Conservation (phyloP, 116 monocot species). For the Posidonia oceanica region DNA sequence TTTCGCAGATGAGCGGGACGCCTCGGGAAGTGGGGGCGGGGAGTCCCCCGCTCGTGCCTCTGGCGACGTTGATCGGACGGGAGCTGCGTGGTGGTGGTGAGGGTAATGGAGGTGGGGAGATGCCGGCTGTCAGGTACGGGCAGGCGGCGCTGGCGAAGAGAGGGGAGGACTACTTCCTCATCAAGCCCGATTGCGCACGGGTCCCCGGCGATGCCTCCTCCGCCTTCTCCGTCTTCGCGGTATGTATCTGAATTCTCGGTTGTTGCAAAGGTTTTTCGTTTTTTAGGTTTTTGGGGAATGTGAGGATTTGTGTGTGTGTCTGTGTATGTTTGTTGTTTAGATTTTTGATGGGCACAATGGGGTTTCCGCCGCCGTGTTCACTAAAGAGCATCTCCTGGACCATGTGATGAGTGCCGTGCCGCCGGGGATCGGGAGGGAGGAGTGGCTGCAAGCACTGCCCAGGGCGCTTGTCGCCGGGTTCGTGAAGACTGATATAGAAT, state of each 20-base stretch:
- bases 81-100: constrained; percentile 43
- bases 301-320: background rate
- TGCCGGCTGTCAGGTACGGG: constrained; percentile 50
- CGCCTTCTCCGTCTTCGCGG: constrained; percentile 86
- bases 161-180: constrained; percentile 82
- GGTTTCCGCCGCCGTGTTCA: constrained; percentile 76
- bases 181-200: constrained; percentile 60
- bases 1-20: constrained; percentile 11
- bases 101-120: constrained; percentile 26
- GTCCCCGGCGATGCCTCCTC: constrained; percentile 48
- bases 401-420: constrained; percentile 87
- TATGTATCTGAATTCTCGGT: constrained; percentile 10
- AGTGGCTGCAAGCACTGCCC: constrained; percentile 83
- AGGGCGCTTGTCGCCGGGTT: constrained; percentile 85
- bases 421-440: constrained; percentile 62
- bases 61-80: constrained; percentile 83
- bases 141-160: constrained; percentile 79
- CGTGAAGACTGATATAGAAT: constrained; percentile 93
- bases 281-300: background rate
- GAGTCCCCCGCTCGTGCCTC: constrained; percentile 33
- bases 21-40: constrained; percentile 4
- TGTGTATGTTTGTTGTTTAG: constrained; percentile 18
- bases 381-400: constrained; percentile 82
- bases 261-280: background rate
- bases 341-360: constrained; percentile 98